Percentiles rank a stretch among this genome's conserved stretches.
These are phyloP conservation scores for Hordeum vulgare DNA, from an alignment of 176 grass and related monocot genomes.

Conservation along the genomic window DNA sequence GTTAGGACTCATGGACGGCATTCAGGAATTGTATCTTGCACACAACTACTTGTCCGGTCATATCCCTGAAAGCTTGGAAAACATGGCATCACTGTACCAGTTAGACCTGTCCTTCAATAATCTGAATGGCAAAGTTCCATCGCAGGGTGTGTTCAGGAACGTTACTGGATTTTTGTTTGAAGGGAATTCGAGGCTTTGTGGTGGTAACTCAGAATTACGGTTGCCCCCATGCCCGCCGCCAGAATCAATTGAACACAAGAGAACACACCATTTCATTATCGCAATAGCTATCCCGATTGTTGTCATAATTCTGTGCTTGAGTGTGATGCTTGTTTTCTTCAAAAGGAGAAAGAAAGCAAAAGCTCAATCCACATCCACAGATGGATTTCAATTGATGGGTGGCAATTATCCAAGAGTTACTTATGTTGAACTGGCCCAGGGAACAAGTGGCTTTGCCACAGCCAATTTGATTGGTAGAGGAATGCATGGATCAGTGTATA, in stretches of 20 bases:
- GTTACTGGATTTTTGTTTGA: neutral
- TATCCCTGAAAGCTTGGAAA: slow-evolving; percentile 25
- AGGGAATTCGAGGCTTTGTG: neutral
- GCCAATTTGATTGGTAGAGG: slow-evolving; percentile 35
- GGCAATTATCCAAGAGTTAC: neutral
- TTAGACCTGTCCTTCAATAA: slow-evolving; percentile 43
- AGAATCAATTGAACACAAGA: neutral
- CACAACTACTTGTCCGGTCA: slow-evolving; percentile 38
- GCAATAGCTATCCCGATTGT: neutral
- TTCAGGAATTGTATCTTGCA: slow-evolving; percentile 36
- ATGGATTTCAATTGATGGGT: neutral
- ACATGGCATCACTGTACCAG: slow-evolving; percentile 5
- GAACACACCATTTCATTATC: neutral
- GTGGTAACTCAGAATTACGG: neutral
- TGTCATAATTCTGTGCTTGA: neutral
- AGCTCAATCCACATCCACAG: neutral
- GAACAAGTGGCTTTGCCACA: slow-evolving; percentile 31
- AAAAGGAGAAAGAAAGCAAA: neutral
- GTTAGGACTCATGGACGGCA: slow-evolving; percentile 27
- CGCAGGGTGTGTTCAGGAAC: slow-evolving; percentile 36
- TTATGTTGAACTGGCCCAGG: slow-evolving; percentile 30
- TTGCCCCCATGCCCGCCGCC: neutral
- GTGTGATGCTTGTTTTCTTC: neutral
- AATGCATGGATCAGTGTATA: slow-evolving; percentile 40
- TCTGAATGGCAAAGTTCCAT: slow-evolving; percentile 38